Conservation (phyloP, 208 protist species). For the Plasmodiophora brassicae region DNA sequence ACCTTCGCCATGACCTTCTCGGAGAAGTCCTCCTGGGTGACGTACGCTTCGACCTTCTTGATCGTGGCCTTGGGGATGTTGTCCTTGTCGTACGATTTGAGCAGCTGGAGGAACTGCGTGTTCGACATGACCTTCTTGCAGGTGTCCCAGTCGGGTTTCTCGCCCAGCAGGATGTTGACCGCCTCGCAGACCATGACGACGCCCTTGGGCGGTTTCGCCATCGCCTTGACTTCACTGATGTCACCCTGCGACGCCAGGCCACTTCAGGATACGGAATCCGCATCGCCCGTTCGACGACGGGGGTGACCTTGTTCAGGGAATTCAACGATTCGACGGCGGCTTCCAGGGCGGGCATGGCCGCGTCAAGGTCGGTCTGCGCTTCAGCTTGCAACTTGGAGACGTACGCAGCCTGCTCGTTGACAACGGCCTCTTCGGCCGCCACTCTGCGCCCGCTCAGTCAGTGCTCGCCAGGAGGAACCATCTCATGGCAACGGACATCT, state of each 20-base stretch:
- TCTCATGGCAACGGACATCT: constrained; percentile 27
- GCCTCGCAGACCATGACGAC: constrained; percentile 88
- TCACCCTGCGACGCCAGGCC: constrained; percentile 51
- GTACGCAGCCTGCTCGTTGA: constrained; percentile 57
- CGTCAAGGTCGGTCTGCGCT: constrained; percentile 82
- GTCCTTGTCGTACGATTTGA: constrained; percentile 87
- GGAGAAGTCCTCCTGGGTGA: constrained; percentile 83
- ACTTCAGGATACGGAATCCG: too few relatives aligned
- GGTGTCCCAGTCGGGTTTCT: constrained; percentile 60
- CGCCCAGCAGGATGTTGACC: constrained; percentile 89
- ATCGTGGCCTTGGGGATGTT: constrained; percentile 74
- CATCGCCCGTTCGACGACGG: too few relatives aligned
- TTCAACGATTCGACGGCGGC: constrained; percentile 81
- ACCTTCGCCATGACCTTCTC: constrained; percentile 80
- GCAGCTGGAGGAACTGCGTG: constrained; percentile 81
- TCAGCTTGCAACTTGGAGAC: constrained; percentile 79
- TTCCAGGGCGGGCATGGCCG: constrained; percentile 83
- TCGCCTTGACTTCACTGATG: constrained; percentile 86
- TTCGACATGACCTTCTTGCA: constrained; percentile 74
- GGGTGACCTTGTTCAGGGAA: constrained; percentile 68
- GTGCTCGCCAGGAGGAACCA: not conserved
- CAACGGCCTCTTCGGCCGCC: constrained; percentile 71
- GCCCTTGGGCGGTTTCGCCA: constrained; percentile 81
- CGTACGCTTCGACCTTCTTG: constrained; percentile 71
- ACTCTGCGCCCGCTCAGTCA: constrained; percentile 57